A percentile compares a stretch with the other conserved stretches of the same genome.
phyloP scores from a whole-genome alignment of 164 flowering plant genomes.

The Protea cynaroides region DNA sequence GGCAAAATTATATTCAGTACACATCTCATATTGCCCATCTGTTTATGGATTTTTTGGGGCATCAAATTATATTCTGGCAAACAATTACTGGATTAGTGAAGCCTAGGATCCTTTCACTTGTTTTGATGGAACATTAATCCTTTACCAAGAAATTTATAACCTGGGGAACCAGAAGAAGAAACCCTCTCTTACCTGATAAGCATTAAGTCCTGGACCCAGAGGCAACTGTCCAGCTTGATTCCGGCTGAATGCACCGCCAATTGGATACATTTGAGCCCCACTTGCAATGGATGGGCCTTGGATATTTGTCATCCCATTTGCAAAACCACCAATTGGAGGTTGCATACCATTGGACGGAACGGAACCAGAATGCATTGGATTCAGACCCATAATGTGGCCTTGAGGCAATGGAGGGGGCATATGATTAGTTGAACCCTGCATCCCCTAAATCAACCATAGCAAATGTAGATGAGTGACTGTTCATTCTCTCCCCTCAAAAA shows the following conservation, averaged over 20 bases:
- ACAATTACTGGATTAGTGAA: not conserved
- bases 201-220: constrained; percentile 64
- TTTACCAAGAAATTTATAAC: not conserved
- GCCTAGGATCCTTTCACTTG: not conserved
- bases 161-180: not conserved
- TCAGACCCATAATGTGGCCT: constrained; percentile 74
- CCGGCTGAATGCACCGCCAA: constrained; percentile 60
- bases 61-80: no score
- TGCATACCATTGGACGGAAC: constrained; percentile 33
- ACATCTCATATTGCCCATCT: no score
- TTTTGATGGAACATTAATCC: not conserved
- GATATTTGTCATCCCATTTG: constrained; percentile 48
- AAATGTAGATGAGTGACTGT: not conserved
- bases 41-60: no score
- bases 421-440: constrained; percentile 72
- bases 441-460: constrained; percentile 36
- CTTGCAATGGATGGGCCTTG: constrained; percentile 58
- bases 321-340: constrained; percentile 48
- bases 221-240: constrained; percentile 68
- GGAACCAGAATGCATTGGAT: constrained; percentile 69
- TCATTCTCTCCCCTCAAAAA: not conserved
- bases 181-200: constrained; percentile 62
- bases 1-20: no score
- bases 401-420: constrained; percentile 68
- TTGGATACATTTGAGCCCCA: constrained; percentile 64